These are phyloP conservation scores for Paxillus involutus DNA, from an alignment of 768 basidiomycete genomes.

Conservation along the genomic window DNA sequence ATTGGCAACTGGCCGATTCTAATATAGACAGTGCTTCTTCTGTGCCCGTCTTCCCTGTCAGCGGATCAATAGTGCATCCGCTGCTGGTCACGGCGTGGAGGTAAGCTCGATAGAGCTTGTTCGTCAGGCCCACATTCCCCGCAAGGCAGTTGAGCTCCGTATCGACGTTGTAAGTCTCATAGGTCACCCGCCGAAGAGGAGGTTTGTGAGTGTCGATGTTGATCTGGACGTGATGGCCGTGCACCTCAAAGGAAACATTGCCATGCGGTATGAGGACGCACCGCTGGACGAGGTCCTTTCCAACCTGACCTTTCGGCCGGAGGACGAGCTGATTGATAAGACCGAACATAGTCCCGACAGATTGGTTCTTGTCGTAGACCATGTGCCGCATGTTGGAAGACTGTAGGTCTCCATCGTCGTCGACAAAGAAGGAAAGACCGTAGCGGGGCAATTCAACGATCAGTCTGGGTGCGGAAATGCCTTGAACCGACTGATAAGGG, in stretches of 20 bases:
- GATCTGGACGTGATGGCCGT: not conserved
- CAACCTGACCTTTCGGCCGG: slow-evolving; percentile 17
- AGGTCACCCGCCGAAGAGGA: not conserved
- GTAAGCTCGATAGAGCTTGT: slow-evolving; percentile 33
- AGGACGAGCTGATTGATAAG: slow-evolving; percentile 36
- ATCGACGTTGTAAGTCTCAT: slow-evolving; percentile 27
- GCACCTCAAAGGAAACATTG: not conserved
- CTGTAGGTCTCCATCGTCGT: slow-evolving; percentile 27
- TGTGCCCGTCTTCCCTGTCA: slow-evolving; percentile 40
- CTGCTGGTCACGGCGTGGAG: slow-evolving; percentile 43
- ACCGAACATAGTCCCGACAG: slow-evolving; percentile 41
- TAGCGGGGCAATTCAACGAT: slow-evolving; percentile 34
- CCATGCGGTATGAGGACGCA: slow-evolving; percentile 14
- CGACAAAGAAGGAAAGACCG: slow-evolving; percentile 37
- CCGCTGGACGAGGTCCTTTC: not conserved
- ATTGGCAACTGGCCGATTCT: slow-evolving; percentile 33
- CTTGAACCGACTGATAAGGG: not conserved
- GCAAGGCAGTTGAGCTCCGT: slow-evolving; percentile 22
- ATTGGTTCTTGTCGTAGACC: slow-evolving; percentile 39
- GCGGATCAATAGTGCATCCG: slow-evolving; percentile 38
- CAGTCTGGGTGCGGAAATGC: not conserved
- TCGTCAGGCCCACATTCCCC: slow-evolving; percentile 18
- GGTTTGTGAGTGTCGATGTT: not conserved
- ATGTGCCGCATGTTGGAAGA: slow-evolving; percentile 38
- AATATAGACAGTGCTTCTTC: slow-evolving; percentile 40